Conservation (phyloP, 331 rosid species). For the Rosa hybrid region DNA sequence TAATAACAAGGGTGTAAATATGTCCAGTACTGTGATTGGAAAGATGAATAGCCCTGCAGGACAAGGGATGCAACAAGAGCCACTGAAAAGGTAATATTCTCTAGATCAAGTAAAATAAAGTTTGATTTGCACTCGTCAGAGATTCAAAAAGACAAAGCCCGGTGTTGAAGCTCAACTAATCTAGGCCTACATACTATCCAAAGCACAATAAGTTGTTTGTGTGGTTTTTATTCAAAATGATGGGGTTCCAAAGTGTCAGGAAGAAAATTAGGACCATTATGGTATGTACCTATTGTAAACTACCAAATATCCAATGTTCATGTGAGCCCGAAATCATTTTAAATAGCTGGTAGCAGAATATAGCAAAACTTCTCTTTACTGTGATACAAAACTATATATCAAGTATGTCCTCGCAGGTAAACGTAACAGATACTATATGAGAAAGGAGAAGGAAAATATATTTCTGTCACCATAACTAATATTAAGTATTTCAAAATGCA, state of each 20-base stretch:
- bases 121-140: conserved; percentile 6
- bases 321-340: not conserved
- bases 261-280: not conserved
- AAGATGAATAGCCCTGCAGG: conserved; percentile 52
- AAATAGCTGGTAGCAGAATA: conserved; percentile 8
- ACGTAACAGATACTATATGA: conserved; percentile 13
- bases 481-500: conserved; percentile 46
- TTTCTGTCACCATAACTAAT: conserved; percentile 19
- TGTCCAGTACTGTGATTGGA: conserved; percentile 44
- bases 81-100: conserved; percentile 54
- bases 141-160: not conserved
- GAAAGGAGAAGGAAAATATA: conserved; percentile 21
- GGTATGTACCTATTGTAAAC: not conserved
- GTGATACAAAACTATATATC: not conserved
- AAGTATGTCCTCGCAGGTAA: conserved; percentile 3
- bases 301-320: not conserved
- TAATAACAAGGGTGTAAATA: conserved; percentile 37
- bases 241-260: not conserved
- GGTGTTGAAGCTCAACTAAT: not conserved
- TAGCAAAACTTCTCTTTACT: not conserved
- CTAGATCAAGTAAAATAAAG: conserved; percentile 11
- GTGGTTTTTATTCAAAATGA: not conserved
- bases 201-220: not conserved
- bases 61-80: conserved; percentile 58
- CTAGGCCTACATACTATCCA: not conserved